These are phyloP conservation scores for Herpetomonas samuelpessoai DNA, from an alignment of 208 protist species.

Conservation along the genomic window DNA sequence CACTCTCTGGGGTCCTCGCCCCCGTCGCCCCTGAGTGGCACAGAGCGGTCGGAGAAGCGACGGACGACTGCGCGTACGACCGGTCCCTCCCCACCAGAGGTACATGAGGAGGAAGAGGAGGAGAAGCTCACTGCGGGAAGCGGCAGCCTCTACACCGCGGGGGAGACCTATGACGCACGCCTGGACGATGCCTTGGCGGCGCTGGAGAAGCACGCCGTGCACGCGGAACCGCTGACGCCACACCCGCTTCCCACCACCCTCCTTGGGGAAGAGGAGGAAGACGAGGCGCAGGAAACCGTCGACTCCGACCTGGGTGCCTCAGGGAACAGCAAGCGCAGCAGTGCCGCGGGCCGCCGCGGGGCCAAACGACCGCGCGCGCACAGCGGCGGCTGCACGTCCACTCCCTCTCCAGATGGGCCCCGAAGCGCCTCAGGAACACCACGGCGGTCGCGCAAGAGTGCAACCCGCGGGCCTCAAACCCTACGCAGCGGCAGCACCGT, in stretches of 20 bases:
- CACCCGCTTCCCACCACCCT: constrained; percentile 1
- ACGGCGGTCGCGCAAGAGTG: background rate
- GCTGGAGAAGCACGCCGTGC: constrained; percentile 36
- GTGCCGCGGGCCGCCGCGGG: too few species aligned
- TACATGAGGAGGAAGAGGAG: too few species aligned
- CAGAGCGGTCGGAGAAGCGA: too few species aligned
- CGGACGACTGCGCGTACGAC: too few species aligned
- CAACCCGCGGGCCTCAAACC: background rate
- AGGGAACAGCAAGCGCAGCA: too few species aligned
- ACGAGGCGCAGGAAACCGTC: background rate
- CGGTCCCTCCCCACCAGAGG: too few species aligned
- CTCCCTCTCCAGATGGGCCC: too few species aligned
- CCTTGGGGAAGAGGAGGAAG: constrained; percentile 1
- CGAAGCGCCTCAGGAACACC: background rate
- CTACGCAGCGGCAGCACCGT: background rate
- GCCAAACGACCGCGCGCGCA: background rate
- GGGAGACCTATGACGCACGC: constrained; percentile 64
- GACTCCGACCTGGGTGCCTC: background rate
- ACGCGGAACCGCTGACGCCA: background rate
- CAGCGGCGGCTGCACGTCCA: too few species aligned
- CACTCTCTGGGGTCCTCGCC: too few species aligned
- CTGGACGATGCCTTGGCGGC: constrained; percentile 49
- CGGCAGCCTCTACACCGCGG: constrained; percentile 38
- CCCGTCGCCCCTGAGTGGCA: too few species aligned
- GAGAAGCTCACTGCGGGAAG: too few species aligned